Conservation (phyloP, 2,329 filamentous ascomycete species). For the Hortaea werneckii region DNA sequence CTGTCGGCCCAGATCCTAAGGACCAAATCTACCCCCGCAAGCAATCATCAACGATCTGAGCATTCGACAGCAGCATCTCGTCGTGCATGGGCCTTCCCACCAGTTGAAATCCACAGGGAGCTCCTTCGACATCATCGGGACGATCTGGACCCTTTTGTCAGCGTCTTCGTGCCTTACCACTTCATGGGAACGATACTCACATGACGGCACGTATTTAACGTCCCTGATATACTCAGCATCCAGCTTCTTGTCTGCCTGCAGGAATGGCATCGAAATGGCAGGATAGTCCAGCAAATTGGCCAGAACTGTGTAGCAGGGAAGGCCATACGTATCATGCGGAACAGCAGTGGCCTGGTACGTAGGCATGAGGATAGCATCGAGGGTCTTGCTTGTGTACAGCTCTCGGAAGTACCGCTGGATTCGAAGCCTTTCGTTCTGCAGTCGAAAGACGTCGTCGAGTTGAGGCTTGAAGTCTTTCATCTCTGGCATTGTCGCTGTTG, state of each 20-base stretch:
- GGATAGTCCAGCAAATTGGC: slow-evolving; percentile 30
- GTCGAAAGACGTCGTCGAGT: slow-evolving; percentile 32
- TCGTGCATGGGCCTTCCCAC: slow-evolving; percentile 25
- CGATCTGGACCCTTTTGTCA: slow-evolving; percentile 19
- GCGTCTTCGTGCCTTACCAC: background rate
- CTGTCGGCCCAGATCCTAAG: too few species aligned
- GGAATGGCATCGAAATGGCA: slow-evolving; percentile 2
- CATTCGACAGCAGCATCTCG: slow-evolving; percentile 26
- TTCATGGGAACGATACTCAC: slow-evolving; percentile 21
- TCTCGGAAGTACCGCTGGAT: slow-evolving; percentile 33
- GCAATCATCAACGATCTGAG: slow-evolving; percentile 16
- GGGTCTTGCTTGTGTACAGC: slow-evolving; percentile 30
- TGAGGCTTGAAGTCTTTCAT: slow-evolving; percentile 23
- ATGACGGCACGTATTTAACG: slow-evolving; percentile 15
- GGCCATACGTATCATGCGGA: slow-evolving; percentile 41
- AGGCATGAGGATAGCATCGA: slow-evolving; percentile 44
- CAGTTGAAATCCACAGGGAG: slow-evolving; percentile 26
- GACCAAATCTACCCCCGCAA: background rate
- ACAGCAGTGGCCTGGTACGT: slow-evolving; percentile 37
- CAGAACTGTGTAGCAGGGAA: slow-evolving; percentile 38
- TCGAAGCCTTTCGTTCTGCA: slow-evolving; percentile 30
- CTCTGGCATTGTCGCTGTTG: slow-evolving; percentile 20
- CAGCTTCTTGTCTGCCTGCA: slow-evolving; percentile 28
- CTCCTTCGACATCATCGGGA: slow-evolving; percentile 26
- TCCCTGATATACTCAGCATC: slow-evolving; percentile 11